Evolutionary conservation across 177 flowering plant species (phyloP), one percentile per base, ranked within the genome.

Genomic region (Vitis hybrid): DNA sequence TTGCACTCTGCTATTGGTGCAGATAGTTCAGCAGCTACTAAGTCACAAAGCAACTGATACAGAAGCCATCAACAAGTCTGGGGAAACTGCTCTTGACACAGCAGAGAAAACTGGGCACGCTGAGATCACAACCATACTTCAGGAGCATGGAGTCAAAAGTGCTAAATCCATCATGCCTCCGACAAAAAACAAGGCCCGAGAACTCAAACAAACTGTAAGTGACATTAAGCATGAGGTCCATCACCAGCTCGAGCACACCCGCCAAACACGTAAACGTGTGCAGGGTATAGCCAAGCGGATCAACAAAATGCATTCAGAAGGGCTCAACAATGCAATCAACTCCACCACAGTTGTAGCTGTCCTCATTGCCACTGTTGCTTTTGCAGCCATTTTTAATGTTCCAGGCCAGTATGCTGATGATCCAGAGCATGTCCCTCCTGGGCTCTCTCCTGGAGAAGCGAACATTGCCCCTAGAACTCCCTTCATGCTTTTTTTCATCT

Each of bases 291-390:
- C 88, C 38, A 88, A 92, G 51, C 81, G 87, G 62, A 65, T 95
- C 65, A 80, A 89, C 79, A 92, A 92, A 67, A 89, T 92, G 90
- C 97, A 95, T 19, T 31, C 74, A 1, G 95, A 90, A 71, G 98
- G 98, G 22, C 89, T 95, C 13, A 95, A 93, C 84, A 95, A 95
- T 61, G 98, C 98, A 17, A 95, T 95, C 75, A 95, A 82, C 80
- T 95, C 98, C 79, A 91, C 97, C 44, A 95, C 98, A 0, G 92
- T 95, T 38, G 99, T 93, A 2, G 98, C 99, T n/a, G 95, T 95
- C 55, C 93, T 95, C 52, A 95, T 95, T 14, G 98, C 99, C 55
- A 91, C 98, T 0, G 92, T 95, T 18, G 97, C 99, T 1, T 95
- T 93, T 73, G 97, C 99, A 3, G 99, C 96, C 74, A 95, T 95